Evolutionary conservation across 2,329 filamentous ascomycete species (phyloP).

Genomic region (Fusarium sp.): DNA sequence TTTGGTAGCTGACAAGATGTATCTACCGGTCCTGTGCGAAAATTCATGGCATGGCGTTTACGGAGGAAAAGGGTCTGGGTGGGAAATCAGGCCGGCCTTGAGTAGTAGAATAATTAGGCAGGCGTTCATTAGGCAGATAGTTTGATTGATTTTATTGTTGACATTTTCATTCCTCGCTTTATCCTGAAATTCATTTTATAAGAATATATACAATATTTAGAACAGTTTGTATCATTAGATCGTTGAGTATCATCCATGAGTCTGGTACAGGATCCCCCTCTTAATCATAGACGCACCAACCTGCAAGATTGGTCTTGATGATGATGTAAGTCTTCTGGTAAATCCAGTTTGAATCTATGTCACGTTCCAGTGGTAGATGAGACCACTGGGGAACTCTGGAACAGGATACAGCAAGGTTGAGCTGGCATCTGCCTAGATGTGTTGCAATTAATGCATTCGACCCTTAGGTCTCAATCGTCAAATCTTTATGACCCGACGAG

Average conservation of each 20-base stretch:
- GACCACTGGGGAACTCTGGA: neutral
- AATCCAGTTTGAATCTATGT: neutral
- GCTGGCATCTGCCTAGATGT: neutral
- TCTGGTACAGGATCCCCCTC: neutral
- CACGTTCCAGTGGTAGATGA: neutral
- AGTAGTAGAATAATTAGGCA: neutral
- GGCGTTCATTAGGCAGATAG: slow-evolving; percentile 2
- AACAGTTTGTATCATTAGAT: slow-evolving; percentile 17
- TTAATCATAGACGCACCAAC: neutral
- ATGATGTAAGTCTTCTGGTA: neutral
- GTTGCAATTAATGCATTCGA: neutral
- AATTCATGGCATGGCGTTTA: neutral
- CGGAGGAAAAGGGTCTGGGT: neutral
- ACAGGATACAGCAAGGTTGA: neutral
- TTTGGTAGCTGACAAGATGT: too few species aligned
- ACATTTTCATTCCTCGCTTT: neutral
- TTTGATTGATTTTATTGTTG: slow-evolving; percentile 1
- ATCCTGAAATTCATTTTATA: neutral
- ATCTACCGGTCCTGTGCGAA: too few species aligned
- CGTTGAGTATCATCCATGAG: slow-evolving; percentile 20
- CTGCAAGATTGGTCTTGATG: neutral
- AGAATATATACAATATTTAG: slow-evolving; percentile 7
- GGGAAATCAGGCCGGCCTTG: neutral
- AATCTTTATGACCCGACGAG: neutral
- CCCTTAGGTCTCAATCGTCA: neutral